Percentiles rank a stretch among this genome's conserved stretches.
phyloP scores from a whole-genome alignment of 1,284 basidiomycete genomes.

The Cryptococcus sp. region DNA sequence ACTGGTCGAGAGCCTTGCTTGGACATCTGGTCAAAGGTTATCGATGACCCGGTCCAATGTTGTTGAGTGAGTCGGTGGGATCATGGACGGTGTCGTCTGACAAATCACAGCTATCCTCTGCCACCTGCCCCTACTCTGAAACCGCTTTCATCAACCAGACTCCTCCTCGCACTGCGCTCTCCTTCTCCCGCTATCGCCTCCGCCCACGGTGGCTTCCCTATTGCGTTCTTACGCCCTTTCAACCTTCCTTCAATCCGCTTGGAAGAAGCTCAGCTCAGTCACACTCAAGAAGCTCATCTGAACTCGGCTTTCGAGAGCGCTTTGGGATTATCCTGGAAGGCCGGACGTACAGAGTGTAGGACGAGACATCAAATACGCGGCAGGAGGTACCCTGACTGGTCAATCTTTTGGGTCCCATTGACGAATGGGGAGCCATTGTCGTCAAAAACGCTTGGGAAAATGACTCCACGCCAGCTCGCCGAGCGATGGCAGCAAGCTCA shows the following conservation, averaged over 20 bases:
- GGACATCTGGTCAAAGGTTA: conserved; percentile 27
- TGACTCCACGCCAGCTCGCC: conserved; percentile 10
- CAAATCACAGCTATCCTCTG: background rate
- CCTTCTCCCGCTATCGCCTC: conserved; percentile 1
- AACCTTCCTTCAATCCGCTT: conserved; percentile 32
- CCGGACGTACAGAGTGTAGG: conserved; percentile 20
- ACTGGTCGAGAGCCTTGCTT: conserved; percentile 30
- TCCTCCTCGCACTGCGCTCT: conserved; percentile 11
- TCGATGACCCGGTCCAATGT: conserved; percentile 1
- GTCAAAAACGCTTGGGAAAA: conserved; percentile 1
- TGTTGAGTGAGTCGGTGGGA: conserved; percentile 5
- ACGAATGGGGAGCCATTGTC: background rate
- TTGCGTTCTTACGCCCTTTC: conserved; percentile 22
- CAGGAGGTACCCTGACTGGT: conserved; percentile 26
- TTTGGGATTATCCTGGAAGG: conserved; percentile 32
- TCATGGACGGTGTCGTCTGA: background rate
- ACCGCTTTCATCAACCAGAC: conserved; percentile 13
- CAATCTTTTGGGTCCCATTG: conserved; percentile 39
- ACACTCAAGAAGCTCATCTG: conserved; percentile 22
- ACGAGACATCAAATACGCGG: conserved; percentile 20
- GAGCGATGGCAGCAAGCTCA: conserved; percentile 17
- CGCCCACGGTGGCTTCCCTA: background rate
- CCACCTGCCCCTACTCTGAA: conserved; percentile 9
- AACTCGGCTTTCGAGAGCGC: conserved; percentile 20
- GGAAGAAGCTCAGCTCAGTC: conserved; percentile 10